A percentile compares a stretch with the other conserved stretches of the same genome.
Evolutionary conservation across 2,329 filamentous ascomycete genomes (phyloP).

Genomic region (Aspergillus tamarii): DNA sequence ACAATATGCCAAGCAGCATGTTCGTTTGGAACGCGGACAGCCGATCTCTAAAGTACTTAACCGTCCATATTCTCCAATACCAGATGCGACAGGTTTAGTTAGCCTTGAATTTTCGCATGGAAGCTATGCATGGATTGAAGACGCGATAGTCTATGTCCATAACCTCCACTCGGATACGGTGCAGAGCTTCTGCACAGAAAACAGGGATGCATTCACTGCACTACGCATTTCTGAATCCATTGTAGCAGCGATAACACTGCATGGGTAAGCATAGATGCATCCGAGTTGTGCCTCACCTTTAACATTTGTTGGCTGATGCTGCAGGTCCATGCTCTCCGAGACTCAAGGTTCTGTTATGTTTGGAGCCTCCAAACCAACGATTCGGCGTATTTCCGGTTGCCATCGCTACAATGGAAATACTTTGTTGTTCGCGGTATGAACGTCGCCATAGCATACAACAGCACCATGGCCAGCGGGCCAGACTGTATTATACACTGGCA

Average conservation of each 20-base stretch:
- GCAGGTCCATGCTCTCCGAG: constrained; percentile 1
- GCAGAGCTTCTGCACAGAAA: constrained; percentile 25
- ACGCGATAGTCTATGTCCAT: constrained; percentile 18
- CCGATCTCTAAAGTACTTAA: constrained; percentile 16
- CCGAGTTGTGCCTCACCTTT: background rate
- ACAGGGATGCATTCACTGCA: constrained; percentile 22
- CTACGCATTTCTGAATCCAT: constrained; percentile 26
- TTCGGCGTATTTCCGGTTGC: constrained; percentile 30
- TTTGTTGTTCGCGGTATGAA: constrained; percentile 27
- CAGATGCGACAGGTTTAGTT: constrained; percentile 1
- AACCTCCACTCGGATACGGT: constrained; percentile 14
- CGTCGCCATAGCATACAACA: constrained; percentile 25
- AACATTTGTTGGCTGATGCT: background rate
- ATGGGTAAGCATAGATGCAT: constrained; percentile 24
- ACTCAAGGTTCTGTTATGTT: constrained; percentile 33
- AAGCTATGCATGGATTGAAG: constrained; percentile 25
- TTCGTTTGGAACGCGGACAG: constrained; percentile 29
- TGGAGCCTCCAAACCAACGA: constrained; percentile 31
- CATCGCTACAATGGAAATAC: constrained; percentile 20
- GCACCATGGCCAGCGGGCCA: background rate
- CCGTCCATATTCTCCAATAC: background rate
- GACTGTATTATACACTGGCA: constrained; percentile 29
- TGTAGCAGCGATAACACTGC: constrained; percentile 24
- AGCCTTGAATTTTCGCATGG: constrained; percentile 26
- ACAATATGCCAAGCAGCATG: constrained; percentile 26